Evolutionary conservation across 106 monocot species (phyloP).

Genomic region (Dendrobium nobile): DNA sequence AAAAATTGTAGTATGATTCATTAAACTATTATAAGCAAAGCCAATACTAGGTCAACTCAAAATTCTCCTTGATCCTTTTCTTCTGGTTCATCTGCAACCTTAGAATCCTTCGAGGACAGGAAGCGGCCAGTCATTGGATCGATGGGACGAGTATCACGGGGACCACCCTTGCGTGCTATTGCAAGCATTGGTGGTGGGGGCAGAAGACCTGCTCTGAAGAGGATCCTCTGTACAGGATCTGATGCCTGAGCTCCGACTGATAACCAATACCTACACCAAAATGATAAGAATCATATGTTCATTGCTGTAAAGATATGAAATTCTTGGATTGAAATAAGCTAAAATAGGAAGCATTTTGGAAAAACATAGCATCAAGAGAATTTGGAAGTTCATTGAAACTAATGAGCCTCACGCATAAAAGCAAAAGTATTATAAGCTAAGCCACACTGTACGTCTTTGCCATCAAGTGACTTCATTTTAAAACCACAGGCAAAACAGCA

Average conservation of each 20-base stretch:
- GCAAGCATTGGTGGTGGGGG: slow-evolving; percentile 80
- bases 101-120: slow-evolving; percentile 8
- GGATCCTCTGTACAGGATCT: slow-evolving; percentile 72
- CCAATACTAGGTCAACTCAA: too few relatives aligned
- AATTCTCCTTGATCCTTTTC: too few relatives aligned
- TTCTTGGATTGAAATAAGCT: background rate
- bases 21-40: too few relatives aligned
- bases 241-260: slow-evolving; percentile 92
- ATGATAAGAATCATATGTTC: background rate
- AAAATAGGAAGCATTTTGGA: too few relatives aligned
- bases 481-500: too few relatives aligned
- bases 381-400: too few relatives aligned
- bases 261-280: slow-evolving; percentile 67
- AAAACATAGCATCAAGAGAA: background rate
- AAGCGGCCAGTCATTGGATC: slow-evolving; percentile 70
- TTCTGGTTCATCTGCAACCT: background rate
- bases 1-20: too few relatives aligned
- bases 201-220: slow-evolving; percentile 78
- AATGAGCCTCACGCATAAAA: too few relatives aligned
- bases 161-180: slow-evolving; percentile 68
- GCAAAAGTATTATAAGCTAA: too few relatives aligned
- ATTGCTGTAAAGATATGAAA: background rate
- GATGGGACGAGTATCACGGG: slow-evolving; percentile 53
- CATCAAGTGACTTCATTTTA: too few relatives aligned
- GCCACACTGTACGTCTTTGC: too few relatives aligned